Evolutionary conservation across 2,329 filamentous ascomycete genomes (phyloP).

Genomic region (Ilyonectria sp.): DNA sequence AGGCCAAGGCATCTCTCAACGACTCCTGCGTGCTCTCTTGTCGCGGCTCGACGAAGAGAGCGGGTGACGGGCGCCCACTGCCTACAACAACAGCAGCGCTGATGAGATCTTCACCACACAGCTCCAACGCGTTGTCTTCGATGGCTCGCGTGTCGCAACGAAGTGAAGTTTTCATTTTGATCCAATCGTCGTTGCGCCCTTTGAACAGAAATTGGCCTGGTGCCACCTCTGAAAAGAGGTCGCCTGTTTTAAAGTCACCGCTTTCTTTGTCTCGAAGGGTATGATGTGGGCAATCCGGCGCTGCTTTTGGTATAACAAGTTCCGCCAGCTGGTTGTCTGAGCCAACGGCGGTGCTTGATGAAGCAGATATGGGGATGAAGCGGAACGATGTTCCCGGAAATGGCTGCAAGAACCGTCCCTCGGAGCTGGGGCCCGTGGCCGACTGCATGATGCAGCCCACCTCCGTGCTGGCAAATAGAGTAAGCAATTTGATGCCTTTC

Average conservation of each 20-base stretch:
- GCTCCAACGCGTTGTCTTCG: constrained; percentile 37
- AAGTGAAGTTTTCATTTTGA: constrained; percentile 43
- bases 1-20: background rate
- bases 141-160: constrained; percentile 42
- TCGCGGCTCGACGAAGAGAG: constrained; percentile 36
- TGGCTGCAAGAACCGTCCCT: constrained; percentile 10
- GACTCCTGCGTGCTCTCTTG: background rate
- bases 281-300: constrained; percentile 34
- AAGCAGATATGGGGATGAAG: constrained; percentile 25
- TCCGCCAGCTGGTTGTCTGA: constrained; percentile 29
- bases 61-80: constrained; percentile 36
- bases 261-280: constrained; percentile 22
- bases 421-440: background rate
- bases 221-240: constrained; percentile 42
- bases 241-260: constrained; percentile 45
- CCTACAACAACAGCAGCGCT: constrained; percentile 37
- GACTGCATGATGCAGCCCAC: constrained; percentile 16
- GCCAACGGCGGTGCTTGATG: background rate
- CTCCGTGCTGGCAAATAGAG: constrained; percentile 38
- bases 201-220: constrained; percentile 36
- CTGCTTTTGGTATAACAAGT: constrained; percentile 25
- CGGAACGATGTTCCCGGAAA: constrained; percentile 2
- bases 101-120: constrained; percentile 39
- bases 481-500: constrained; percentile 23
- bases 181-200: constrained; percentile 45